phyloP scores from a whole-genome alignment of 768 basidiomycete species.

The Mrakia frigida region DNA sequence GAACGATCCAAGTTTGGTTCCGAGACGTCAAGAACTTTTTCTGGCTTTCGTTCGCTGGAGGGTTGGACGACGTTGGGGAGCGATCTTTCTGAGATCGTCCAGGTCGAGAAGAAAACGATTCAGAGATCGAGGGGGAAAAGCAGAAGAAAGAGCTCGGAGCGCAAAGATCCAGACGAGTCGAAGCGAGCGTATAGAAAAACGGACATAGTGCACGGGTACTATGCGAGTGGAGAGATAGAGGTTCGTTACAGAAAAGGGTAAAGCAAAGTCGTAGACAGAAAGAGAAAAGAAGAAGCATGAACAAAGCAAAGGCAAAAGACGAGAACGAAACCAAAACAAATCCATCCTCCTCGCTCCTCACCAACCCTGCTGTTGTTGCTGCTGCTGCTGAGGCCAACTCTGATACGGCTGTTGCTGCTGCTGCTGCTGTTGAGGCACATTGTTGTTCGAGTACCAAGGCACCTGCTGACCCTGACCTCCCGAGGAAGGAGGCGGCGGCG shows the following conservation, averaged over 20 bases:
- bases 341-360: background rate
- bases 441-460: background rate
- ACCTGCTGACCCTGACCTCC: background rate
- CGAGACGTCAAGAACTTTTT: too few relatives aligned
- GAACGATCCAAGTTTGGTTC: too few relatives aligned
- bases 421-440: background rate
- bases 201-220: background rate
- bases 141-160: background rate
- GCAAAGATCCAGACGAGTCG: too few relatives aligned
- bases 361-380: slow-evolving; percentile 1
- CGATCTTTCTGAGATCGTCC: too few relatives aligned
- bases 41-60: too few relatives aligned
- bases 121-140: background rate
- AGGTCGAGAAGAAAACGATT: background rate
- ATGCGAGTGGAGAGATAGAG: background rate
- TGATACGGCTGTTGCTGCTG: slow-evolving; percentile 6
- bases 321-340: background rate
- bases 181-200: too few relatives aligned
- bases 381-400: slow-evolving; percentile 7
- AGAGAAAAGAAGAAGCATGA: background rate
- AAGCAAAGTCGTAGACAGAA: background rate
- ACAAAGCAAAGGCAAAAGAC: background rate
- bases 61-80: too few relatives aligned
- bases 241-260: background rate
- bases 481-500: background rate